phyloP scores from a whole-genome alignment of 306 rosid species.

The Pyrus betulifolia region DNA sequence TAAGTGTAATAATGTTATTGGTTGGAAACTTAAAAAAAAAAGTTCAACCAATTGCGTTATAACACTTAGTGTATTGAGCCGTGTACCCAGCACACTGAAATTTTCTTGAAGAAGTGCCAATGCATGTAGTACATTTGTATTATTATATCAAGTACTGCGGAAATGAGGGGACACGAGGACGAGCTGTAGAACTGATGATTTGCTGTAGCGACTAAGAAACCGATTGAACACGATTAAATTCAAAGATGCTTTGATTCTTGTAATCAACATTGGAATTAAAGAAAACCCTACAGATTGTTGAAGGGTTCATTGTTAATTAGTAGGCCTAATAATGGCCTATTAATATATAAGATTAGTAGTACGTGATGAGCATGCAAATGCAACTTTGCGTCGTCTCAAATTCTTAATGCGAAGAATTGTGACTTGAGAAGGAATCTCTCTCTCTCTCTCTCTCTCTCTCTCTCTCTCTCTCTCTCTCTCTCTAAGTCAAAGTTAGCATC shows the following conservation, averaged over 20 bases:
- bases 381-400: constrained; percentile 16
- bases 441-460: not conserved
- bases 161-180: not conserved
- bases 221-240: not conserved
- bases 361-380: constrained; percentile 50
- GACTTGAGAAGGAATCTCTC: not conserved
- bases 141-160: not conserved
- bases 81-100: no score
- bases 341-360: constrained; percentile 20
- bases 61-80: no score
- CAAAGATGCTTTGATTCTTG: not conserved
- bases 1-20: no score
- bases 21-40: no score
- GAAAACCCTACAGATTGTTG: not conserved
- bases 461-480: not conserved
- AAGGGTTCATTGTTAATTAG: constrained; percentile 20
- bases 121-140: no score
- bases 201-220: not conserved
- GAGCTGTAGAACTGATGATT: not conserved
- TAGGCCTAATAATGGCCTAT: constrained; percentile 42
- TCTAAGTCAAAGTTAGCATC: not conserved
- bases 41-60: no score
- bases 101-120: no score
- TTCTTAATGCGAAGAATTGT: not conserved
- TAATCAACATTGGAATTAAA: not conserved